These are phyloP conservation scores for Cercophora samala DNA, from an alignment of 495 filamentous ascomycete genomes.

Conservation along the genomic window DNA sequence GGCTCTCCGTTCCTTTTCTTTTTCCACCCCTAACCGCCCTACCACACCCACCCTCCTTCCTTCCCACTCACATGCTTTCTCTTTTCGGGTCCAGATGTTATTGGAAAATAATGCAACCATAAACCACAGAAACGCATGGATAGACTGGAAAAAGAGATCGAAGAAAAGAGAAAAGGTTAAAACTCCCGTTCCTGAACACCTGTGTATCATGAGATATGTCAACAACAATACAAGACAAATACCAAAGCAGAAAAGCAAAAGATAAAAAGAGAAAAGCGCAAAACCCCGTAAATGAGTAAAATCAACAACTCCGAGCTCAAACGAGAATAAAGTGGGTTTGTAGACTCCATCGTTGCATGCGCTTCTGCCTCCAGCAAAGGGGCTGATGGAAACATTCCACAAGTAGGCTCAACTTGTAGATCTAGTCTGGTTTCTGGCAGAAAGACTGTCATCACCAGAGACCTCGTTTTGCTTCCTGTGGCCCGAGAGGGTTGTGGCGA, in stretches of 20 bases:
- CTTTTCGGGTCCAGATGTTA: not conserved
- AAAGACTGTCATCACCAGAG: not conserved
- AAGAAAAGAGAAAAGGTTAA: conserved; percentile 7
- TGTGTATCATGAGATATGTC: conserved; percentile 13
- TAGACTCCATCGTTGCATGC: not conserved
- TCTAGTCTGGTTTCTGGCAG: not conserved
- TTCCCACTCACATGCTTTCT: not conserved
- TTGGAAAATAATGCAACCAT: not conserved
- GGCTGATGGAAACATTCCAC: not conserved
- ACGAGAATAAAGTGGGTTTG: not conserved
- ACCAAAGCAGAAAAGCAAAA: conserved; percentile 12
- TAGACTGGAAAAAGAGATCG: not conserved
- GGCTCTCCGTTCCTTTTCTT: not conserved
- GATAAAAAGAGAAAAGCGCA: conserved; percentile 18
- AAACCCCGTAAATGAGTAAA: not conserved
- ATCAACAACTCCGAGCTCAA: not conserved
- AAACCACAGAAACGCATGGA: not conserved
- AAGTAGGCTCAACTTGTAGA: not conserved
- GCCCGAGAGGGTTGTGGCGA: not conserved
- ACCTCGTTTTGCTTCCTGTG: not conserved
- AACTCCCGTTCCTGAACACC: conserved; percentile 19
- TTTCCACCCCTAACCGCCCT: not conserved
- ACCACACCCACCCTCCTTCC: not conserved
- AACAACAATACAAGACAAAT: no score
- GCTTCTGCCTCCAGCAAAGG: not conserved